phyloP scores from a whole-genome alignment of 805 yeast species.

The Candida michaelii region DNA sequence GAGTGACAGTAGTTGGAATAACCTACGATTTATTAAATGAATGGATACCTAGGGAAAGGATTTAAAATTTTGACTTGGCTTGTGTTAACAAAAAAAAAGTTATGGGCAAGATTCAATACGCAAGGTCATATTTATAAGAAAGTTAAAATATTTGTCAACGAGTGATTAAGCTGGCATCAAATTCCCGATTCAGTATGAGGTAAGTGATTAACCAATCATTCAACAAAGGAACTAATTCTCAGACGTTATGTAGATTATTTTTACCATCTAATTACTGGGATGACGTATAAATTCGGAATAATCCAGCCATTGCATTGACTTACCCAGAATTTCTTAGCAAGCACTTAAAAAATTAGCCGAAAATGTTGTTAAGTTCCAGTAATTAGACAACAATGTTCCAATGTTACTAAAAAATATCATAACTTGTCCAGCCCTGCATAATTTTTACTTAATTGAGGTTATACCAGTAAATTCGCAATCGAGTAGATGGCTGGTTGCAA shows the following conservation, averaged over 20 bases:
- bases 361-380: not conserved
- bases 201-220: not conserved
- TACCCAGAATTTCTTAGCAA: not conserved
- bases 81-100: not conserved
- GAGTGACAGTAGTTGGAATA: slow-evolving; percentile 16
- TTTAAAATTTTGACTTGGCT: slow-evolving; percentile 1
- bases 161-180: not conserved
- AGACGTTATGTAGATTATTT: not conserved
- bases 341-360: slow-evolving; percentile 1
- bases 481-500: slow-evolving; percentile 13
- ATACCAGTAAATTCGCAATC: slow-evolving; percentile 4
- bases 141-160: not conserved
- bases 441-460: slow-evolving; percentile 1
- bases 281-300: not conserved
- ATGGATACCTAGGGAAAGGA: slow-evolving; percentile 5
- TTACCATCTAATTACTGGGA: not conserved
- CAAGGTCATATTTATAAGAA: slow-evolving; percentile 1
- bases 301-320: not conserved
- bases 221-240: not conserved
- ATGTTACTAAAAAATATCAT: not conserved
- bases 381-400: not conserved
- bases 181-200: not conserved
- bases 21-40: slow-evolving; percentile 5
- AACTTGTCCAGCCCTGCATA: not conserved
- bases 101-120: not conserved